Percentiles rank a stretch among this genome's conserved stretches.
These are phyloP conservation scores for Pseudogymnoascus pannorum DNA, from an alignment of 2,329 filamentous ascomycete genomes.

Conservation along the genomic window DNA sequence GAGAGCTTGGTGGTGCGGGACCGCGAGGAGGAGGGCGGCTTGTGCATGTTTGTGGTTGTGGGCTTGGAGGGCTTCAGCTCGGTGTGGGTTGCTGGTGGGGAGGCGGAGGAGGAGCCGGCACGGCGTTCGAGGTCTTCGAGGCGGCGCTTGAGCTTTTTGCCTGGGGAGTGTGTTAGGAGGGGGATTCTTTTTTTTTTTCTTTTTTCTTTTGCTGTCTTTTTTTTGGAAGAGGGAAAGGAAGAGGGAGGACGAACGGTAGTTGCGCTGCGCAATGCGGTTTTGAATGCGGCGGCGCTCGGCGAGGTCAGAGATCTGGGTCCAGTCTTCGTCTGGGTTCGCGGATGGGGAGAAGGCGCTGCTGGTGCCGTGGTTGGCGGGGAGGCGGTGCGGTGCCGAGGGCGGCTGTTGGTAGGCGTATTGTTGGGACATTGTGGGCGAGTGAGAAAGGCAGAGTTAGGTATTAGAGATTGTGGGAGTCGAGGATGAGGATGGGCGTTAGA, in stretches of 20 bases:
- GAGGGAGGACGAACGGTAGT: constrained; percentile 66
- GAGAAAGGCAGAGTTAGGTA: too few species aligned
- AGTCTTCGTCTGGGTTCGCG: constrained; percentile 94
- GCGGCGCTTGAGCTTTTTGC: constrained; percentile 89
- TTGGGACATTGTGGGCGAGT: constrained; percentile 27
- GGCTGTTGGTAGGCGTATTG: constrained; percentile 27
- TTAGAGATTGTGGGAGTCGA: not conserved
- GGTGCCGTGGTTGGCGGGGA: constrained; percentile 66
- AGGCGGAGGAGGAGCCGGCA: constrained; percentile 55
- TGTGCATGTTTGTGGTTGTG: constrained; percentile 21
- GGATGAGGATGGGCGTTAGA: not conserved
- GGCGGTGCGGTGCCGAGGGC: constrained; percentile 41
- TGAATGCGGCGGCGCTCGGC: constrained; percentile 91
- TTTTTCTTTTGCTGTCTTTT: too few species aligned
- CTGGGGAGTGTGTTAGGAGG: constrained; percentile 35
- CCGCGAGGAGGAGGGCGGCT: constrained; percentile 14
- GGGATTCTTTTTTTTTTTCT: too few species aligned
- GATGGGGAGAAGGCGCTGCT: constrained; percentile 94
- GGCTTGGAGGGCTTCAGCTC: constrained; percentile 28
- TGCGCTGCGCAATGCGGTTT: constrained; percentile 94
- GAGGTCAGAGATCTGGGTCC: constrained; percentile 97
- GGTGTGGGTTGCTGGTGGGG: constrained; percentile 45
- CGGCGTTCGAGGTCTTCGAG: constrained; percentile 78
- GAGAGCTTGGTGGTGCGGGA: constrained; percentile 20
- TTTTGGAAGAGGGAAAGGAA: too few species aligned